phyloP scores from a whole-genome alignment of 1,139 yeast genomes.

The Yamadazyma atmosphaerica region DNA sequence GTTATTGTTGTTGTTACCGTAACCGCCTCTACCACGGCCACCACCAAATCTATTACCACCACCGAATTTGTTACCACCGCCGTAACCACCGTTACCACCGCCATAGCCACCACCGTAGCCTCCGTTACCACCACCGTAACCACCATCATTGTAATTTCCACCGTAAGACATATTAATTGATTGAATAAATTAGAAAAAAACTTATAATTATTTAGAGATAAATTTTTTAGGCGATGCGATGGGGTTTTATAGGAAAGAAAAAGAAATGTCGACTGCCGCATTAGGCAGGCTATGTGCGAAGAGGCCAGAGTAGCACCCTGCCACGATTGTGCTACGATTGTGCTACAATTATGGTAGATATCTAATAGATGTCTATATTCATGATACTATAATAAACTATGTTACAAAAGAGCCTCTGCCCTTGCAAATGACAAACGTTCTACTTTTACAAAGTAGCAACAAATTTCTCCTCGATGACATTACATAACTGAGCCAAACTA shows the following conservation, averaged over 20 bases:
- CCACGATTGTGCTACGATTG: too few species aligned
- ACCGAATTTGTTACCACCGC: constrained; percentile 10
- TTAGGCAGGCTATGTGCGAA: background rate
- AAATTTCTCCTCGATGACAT: constrained; percentile 78
- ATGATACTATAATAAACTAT: background rate
- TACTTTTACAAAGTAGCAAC: constrained; percentile 24
- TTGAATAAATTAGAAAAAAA: constrained; percentile 8
- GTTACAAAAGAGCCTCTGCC: background rate
- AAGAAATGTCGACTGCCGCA: constrained; percentile 1
- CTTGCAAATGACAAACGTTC: background rate
- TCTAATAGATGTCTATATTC: too few species aligned
- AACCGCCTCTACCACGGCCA: constrained; percentile 23
- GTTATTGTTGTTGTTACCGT: constrained; percentile 29
- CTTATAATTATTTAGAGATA: too few species aligned
- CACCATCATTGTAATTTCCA: constrained; percentile 9
- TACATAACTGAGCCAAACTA: constrained; percentile 80
- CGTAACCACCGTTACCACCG: constrained; percentile 11
- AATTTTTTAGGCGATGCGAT: constrained; percentile 11
- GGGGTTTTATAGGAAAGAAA: constrained; percentile 3
- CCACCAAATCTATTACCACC: constrained; percentile 9
- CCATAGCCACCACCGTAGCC: constrained; percentile 7
- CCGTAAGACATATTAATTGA: constrained; percentile 16
- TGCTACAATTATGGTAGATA: too few species aligned
- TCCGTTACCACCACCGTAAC: constrained; percentile 6
- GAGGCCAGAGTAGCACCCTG: background rate